Percentiles rank a stretch among this genome's conserved stretches.
Conservation (phyloP, 345 rosid species). For the Syzygium grande region DNA sequence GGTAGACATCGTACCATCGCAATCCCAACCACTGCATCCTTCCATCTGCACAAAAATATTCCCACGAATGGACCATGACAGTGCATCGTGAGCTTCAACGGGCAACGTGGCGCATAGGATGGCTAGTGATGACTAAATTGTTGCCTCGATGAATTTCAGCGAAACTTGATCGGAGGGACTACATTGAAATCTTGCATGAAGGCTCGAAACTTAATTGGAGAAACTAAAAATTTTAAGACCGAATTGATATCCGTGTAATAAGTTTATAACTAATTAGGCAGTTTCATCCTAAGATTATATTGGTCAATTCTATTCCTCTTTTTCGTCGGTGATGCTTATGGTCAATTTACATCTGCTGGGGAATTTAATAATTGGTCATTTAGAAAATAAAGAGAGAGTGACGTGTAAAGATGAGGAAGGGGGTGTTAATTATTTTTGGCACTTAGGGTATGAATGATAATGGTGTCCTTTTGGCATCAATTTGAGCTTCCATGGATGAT, state of each 20-base stretch:
- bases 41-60: neutral
- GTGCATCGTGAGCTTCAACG: neutral
- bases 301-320: neutral
- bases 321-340: neutral
- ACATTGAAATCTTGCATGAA: rapidly evolving
- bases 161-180: rapidly evolving
- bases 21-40: neutral
- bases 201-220: rapidly evolving
- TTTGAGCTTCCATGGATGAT: neutral
- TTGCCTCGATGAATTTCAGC: rapidly evolving
- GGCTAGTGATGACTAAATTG: neutral
- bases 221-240: rapidly evolving
- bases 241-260: rapidly evolving
- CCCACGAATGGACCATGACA: neutral
- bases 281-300: too few relatives aligned
- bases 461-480: neutral
- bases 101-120: neutral
- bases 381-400: neutral
- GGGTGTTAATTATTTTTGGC: neutral
- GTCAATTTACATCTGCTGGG: neutral
- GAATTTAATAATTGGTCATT: neutral
- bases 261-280: rapidly evolving
- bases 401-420: neutral
- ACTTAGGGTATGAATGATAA: neutral
- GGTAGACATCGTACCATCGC: neutral